Conservation (phyloP, 176 grass and related monocot genomes). For the Oryza meridionalis region DNA sequence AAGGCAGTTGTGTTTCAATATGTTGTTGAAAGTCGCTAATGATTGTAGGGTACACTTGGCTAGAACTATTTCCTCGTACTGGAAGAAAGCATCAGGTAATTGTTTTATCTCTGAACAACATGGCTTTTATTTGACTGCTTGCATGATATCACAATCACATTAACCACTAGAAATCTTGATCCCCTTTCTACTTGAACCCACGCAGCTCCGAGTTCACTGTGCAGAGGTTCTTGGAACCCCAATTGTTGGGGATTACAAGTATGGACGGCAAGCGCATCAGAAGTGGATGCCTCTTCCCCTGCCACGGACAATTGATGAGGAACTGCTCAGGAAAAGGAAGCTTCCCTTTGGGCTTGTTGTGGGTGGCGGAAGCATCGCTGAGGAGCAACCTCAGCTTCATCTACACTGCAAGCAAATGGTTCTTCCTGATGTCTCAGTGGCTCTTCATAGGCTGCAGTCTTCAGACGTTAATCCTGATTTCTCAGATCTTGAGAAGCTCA, state of each 20-base stretch:
- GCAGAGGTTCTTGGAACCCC: slow-evolving; percentile 79
- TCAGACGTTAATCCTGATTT: slow-evolving; percentile 44
- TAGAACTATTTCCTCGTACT: slow-evolving; percentile 82
- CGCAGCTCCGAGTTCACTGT: slow-evolving; percentile 84
- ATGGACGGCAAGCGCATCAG: slow-evolving; percentile 64
- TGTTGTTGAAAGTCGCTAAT: slow-evolving; percentile 29
- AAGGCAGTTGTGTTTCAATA: not conserved
- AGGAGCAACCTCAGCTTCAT: slow-evolving; percentile 70
- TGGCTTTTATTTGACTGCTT: not conserved
- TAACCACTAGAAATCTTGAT: slow-evolving; percentile 4
- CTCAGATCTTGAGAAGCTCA: slow-evolving; percentile 63
- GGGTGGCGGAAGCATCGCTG: slow-evolving; percentile 59
- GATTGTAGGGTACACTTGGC: slow-evolving; percentile 73
- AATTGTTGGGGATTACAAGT: slow-evolving; percentile 85
- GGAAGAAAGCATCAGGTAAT: slow-evolving; percentile 98
- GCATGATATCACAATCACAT: not conserved
- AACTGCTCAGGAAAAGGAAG: slow-evolving; percentile 49
- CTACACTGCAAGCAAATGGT: slow-evolving; percentile 97
- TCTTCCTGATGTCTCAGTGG: slow-evolving; percentile 69
- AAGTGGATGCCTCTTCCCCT: slow-evolving; percentile 58
- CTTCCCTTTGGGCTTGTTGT: slow-evolving; percentile 79
- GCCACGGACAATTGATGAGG: slow-evolving; percentile 32
- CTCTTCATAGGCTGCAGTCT: slow-evolving; percentile 56
- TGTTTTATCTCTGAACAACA: slow-evolving; percentile 26
- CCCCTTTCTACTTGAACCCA: slow-evolving; percentile 35